Evolutionary conservation across 805 yeast genomes (phyloP), one percentile per base, ranked within the genome.

Genomic region (Wickerhamiella occidentalis): DNA sequence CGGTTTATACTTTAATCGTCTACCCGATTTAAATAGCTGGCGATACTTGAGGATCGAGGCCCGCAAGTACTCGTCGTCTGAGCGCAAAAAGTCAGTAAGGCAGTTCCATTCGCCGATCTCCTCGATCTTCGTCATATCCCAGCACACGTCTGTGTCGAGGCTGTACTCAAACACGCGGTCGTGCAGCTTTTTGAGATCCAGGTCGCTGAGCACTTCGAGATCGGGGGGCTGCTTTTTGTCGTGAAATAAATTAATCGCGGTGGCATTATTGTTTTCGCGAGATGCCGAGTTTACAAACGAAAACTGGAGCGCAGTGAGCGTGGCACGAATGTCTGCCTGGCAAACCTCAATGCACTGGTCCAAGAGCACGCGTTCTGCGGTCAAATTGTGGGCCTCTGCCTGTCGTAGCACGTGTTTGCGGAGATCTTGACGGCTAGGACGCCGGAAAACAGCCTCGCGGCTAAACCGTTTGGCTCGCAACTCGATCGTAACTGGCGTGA

Each of bases 271-370:
- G 11, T 25, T 19, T 3, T n/a, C 18, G 23, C 41, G 36, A 11
- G 36, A 15, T 13, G 29, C 33, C 3, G 44, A 37, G 44, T 48
- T 29, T 25, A 44, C 22, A 37, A 28, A 38, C 11, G 43, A 37
- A 11, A 37, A 45, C 37, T 45, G 48, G 13, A 45, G 37, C 1
- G 48, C 48, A 3, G 35, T 43, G 17, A 49, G 40, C 2, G 42
- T 25, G 13, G 48, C 51, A 3, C 51, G 48, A 7, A 49, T 38
- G 30, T 49, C 51, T 15, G 48, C 33, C 9, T 38, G 40, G 18
- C 41, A 29, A 2, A 12, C 22, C 6, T 37, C 40, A 9, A 44
- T 18, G 9, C 40, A 22, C 13, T 29, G 26, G 13, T 44, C 48
- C 6, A 49, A 15, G 6, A 15, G 15, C 30, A 2, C 40, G 43